Evolutionary conservation across 352 stramenopile species (phyloP).

Genomic region (Globisporangium radiosum): DNA sequence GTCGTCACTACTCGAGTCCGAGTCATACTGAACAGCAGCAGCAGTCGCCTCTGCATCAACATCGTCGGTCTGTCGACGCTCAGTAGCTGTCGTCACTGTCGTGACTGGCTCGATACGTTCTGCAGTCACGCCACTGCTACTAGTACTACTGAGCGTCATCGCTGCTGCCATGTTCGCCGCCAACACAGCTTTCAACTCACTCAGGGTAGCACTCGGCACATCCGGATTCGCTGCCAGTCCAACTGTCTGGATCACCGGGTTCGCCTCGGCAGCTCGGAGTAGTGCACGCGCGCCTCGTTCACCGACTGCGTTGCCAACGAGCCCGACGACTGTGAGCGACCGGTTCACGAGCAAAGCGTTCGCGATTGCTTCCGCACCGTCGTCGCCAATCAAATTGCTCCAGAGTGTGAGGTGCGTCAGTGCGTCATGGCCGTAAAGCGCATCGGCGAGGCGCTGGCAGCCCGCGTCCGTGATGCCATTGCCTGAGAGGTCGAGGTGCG

Average conservation of each 20-base stretch:
- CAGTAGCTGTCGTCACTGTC: not conserved
- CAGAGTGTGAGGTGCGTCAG: conserved; percentile 37
- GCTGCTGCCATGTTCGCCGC: conserved; percentile 35
- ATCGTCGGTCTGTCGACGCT: not conserved
- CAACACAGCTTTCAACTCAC: conserved; percentile 31
- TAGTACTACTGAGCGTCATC: conserved; percentile 12
- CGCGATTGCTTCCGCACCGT: conserved; percentile 34
- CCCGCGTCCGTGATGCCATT: conserved; percentile 43
- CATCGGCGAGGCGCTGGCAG: conserved; percentile 19
- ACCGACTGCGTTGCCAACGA: conserved; percentile 44
- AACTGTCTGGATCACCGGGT: conserved; percentile 34
- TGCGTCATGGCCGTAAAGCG: conserved; percentile 43
- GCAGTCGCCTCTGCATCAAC: no score
- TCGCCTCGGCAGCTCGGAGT: conserved; percentile 36
- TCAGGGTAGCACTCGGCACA: conserved; percentile 25
- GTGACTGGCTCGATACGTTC: not conserved
- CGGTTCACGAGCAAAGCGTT: conserved; percentile 43
- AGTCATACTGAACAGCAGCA: conserved; percentile 8
- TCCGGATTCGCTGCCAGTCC: conserved; percentile 33
- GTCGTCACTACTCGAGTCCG: conserved; percentile 7
- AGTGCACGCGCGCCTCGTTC: conserved; percentile 32
- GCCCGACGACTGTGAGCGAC: conserved; percentile 39
- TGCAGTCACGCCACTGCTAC: not conserved
- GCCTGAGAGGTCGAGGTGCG: conserved; percentile 38
- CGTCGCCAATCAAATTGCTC: conserved; percentile 38